phyloP scores from a whole-genome alignment of 805 yeast genomes.

The Yarrowia osloensis region DNA sequence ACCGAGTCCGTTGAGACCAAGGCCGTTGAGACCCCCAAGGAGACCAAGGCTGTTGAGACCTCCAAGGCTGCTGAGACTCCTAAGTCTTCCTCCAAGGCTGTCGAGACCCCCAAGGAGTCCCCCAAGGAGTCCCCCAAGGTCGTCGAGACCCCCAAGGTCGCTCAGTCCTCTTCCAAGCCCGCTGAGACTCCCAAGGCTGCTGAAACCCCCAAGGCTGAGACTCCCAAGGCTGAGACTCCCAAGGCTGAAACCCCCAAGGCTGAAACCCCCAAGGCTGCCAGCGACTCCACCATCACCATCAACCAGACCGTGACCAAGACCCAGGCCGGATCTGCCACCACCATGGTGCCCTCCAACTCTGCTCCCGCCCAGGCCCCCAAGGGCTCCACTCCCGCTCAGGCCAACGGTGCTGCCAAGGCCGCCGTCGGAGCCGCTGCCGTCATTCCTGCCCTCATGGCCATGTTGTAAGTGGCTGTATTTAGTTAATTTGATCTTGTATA shows the following conservation, averaged over 20 bases:
- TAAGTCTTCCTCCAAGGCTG: neutral
- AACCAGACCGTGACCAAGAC: neutral
- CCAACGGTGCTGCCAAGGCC: slow-evolving; percentile 7
- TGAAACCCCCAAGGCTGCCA: too few species aligned
- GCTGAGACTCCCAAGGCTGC: neutral
- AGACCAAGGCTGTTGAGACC: neutral
- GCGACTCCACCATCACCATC: neutral
- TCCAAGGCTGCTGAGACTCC: neutral
- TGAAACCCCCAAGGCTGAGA: neutral
- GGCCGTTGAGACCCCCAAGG: neutral
- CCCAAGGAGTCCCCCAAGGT: neutral
- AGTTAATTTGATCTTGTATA: too few species aligned
- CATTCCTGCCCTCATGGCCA: neutral
- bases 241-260: too few species aligned
- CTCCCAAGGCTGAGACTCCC: neutral
- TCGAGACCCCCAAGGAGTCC: neutral
- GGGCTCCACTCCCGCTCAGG: neutral
- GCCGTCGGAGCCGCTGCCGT: neutral
- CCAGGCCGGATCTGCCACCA: neutral
- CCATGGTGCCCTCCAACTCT: neutral
- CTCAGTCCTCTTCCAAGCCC: too few species aligned
- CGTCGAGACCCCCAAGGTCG: neutral
- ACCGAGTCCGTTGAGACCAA: neutral
- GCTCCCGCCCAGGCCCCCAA: slow-evolving; percentile 4
- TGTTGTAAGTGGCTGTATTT: neutral